Conservation (phyloP, 2,329 filamentous ascomycete genomes). For the Cercospora sojina region DNA sequence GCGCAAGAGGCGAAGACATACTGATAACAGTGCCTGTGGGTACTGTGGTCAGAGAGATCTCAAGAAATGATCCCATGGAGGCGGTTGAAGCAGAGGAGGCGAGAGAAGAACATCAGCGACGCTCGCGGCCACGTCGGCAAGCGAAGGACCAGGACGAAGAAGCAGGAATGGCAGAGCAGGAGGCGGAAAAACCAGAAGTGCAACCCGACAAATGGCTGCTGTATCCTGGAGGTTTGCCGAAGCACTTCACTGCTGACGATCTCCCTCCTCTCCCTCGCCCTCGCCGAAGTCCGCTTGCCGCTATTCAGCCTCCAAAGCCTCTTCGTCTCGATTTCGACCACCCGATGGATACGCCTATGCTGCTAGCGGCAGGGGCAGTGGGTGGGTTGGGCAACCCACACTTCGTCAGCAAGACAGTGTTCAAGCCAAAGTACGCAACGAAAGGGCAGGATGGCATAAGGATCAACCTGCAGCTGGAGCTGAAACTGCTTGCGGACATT, state of each 20-base stretch:
- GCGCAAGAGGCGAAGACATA: conserved; percentile 80
- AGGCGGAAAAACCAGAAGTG: background rate
- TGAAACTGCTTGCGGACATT: conserved; percentile 93
- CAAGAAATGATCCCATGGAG: conserved; percentile 71
- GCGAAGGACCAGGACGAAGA: conserved; percentile 38
- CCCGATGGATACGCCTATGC: conserved; percentile 77
- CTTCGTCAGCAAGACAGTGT: conserved; percentile 74
- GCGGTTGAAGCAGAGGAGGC: conserved; percentile 56
- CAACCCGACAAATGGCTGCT: conserved; percentile 72
- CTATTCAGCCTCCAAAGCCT: conserved; percentile 69
- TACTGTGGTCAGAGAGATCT: conserved; percentile 82
- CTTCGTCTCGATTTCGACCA: conserved; percentile 60
- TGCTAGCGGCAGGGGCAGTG: conserved; percentile 82
- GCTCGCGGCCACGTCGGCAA: conserved; percentile 40
- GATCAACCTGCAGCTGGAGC: conserved; percentile 79
- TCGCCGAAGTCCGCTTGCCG: conserved; percentile 57
- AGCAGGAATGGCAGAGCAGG: conserved; percentile 33
- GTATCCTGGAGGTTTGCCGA: conserved; percentile 75
- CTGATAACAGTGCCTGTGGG: conserved; percentile 89
- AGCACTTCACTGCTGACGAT: conserved; percentile 62
- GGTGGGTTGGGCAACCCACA: conserved; percentile 93
- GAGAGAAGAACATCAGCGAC: conserved; percentile 30
- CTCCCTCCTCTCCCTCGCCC: conserved; percentile 59
- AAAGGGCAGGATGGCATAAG: conserved; percentile 77
- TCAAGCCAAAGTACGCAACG: conserved; percentile 82